Percentiles rank a stretch among this genome's conserved stretches.
phyloP scores from a whole-genome alignment of 345 rosid genomes.

The Leavenworthia alabamica region DNA sequence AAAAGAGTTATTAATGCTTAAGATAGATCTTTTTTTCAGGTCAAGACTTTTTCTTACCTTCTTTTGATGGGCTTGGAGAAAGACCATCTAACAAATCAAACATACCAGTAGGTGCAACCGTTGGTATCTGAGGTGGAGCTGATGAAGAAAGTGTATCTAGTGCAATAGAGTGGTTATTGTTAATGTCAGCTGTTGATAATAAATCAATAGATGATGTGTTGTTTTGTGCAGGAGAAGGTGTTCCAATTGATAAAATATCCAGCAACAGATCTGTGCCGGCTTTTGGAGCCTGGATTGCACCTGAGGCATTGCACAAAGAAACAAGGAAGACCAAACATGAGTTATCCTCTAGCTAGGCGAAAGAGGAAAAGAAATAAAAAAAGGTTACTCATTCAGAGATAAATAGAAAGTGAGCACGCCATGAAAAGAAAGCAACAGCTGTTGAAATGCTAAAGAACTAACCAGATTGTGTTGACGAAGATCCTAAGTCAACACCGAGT shows the following conservation, averaged over 20 bases:
- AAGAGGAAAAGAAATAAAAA: not conserved
- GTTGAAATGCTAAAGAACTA: slow-evolving; percentile 25
- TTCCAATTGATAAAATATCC: slow-evolving; percentile 86
- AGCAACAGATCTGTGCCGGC: slow-evolving; percentile 73
- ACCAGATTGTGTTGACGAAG: slow-evolving; percentile 58
- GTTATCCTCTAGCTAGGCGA: not conserved
- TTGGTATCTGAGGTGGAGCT: slow-evolving; percentile 39
- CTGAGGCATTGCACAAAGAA: slow-evolving; percentile 29
- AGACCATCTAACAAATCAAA: slow-evolving; percentile 89
- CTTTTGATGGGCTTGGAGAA: slow-evolving; percentile 47
- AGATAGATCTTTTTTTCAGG: slow-evolving; percentile 2
- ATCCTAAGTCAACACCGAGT: slow-evolving; percentile 69
- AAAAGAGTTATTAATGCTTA: slow-evolving; percentile 10
- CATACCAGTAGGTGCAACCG: slow-evolving; percentile 41
- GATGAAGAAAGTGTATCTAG: slow-evolving; percentile 47
- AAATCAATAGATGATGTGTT: slow-evolving; percentile 51
- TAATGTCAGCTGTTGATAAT: slow-evolving; percentile 44
- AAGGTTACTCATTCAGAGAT: not conserved
- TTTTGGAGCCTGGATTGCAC: slow-evolving; percentile 54
- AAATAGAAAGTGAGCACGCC: not conserved
- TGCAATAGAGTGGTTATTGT: slow-evolving; percentile 34
- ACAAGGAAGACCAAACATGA: not conserved
- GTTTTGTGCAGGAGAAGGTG: slow-evolving; percentile 52
- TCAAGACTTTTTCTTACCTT: slow-evolving; percentile 41
- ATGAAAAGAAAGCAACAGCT: not conserved